Conservation (phyloP, 1,284 basidiomycete genomes). For the Coniferiporia sulphurascens region DNA sequence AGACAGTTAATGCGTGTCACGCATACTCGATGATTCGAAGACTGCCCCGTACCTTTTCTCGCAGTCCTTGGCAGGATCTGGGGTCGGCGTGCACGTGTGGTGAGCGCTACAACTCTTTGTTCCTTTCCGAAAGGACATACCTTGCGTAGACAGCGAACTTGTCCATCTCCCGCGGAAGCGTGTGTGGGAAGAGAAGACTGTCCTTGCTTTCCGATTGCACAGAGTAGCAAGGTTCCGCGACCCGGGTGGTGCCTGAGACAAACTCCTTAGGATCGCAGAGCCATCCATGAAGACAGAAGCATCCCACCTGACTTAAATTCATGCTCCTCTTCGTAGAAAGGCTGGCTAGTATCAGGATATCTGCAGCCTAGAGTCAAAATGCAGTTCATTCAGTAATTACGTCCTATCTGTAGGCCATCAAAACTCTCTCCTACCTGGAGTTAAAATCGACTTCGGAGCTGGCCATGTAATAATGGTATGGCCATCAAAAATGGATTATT, state of each 20-base stretch:
- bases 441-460: no score
- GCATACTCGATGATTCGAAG: neutral
- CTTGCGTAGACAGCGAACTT: neutral
- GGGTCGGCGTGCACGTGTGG: neutral
- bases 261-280: neutral
- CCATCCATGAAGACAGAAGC: neutral
- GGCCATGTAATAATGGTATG: no score
- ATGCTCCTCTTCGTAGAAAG: neutral
- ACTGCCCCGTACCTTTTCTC: neutral
- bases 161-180: neutral
- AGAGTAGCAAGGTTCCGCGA: neutral
- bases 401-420: neutral
- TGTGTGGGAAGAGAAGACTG: neutral
- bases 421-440: no score
- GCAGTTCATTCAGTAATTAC: neutral
- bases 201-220: neutral
- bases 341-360: neutral
- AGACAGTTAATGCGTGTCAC: neutral
- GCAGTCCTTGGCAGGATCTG: neutral
- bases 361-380: neutral
- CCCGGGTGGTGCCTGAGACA: neutral
- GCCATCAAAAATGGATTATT: no score
- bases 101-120: neutral
- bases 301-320: neutral
- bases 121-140: neutral